A percentile compares a stretch with the other conserved stretches of the same genome.
Evolutionary conservation across 164 flowering plant species (phyloP).

Genomic region (Euptelea pleiosperma): DNA sequence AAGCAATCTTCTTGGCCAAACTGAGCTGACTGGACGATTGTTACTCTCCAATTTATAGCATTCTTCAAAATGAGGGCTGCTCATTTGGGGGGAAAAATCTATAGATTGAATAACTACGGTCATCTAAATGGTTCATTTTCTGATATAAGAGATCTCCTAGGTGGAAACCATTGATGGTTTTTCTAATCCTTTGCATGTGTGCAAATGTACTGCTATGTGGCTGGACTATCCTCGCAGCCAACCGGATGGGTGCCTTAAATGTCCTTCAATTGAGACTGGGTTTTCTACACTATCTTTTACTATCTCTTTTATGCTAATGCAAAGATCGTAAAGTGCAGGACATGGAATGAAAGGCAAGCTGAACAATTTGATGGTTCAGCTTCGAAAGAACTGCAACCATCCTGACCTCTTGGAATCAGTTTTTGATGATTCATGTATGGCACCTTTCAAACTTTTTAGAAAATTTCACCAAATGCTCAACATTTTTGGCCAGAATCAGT

Average conservation of each 20-base stretch:
- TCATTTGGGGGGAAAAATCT: neutral
- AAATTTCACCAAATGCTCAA: neutral
- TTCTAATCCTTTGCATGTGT: neutral
- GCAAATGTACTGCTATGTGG: neutral
- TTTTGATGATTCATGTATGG: conserved; percentile 66
- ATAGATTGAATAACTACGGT: no score
- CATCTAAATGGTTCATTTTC: no score
- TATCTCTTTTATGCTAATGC: conserved; percentile 1
- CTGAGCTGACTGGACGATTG: no score
- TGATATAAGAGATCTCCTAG: no score
- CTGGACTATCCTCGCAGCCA: neutral
- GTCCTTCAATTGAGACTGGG: no score
- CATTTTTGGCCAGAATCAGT: neutral
- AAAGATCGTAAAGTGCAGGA: conserved; percentile 27
- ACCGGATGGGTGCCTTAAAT: neutral
- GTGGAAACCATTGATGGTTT: no score
- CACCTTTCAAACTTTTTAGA: conserved; percentile 3
- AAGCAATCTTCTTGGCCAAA: no score
- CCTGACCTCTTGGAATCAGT: conserved; percentile 83
- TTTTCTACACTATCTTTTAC: neutral
- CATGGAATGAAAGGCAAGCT: conserved; percentile 56
- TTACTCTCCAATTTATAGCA: neutral
- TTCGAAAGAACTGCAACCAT: conserved; percentile 93
- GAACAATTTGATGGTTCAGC: conserved; percentile 75
- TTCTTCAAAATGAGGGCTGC: neutral